phyloP scores from a whole-genome alignment of 805 yeast species.

The Ogataea paraovalis region DNA sequence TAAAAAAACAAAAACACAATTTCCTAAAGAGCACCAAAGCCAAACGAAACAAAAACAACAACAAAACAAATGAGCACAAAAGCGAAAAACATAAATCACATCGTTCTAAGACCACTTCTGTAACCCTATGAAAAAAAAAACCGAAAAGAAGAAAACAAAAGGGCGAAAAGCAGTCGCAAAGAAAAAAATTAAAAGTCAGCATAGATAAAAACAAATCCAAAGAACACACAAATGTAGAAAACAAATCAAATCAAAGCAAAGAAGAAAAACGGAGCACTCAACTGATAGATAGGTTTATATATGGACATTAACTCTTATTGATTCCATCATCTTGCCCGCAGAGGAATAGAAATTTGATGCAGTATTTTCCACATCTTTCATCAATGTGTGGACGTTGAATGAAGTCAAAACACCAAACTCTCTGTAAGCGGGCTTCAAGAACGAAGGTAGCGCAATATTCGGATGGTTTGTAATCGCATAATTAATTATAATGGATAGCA shows the following conservation, averaged over 20 bases:
- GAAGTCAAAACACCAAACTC: slow-evolving; percentile 6
- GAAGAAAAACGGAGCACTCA: no score
- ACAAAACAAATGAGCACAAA: no score
- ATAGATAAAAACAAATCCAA: no score
- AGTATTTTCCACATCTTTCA: background rate
- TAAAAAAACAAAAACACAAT: no score
- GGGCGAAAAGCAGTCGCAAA: background rate
- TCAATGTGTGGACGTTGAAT: background rate
- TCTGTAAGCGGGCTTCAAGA: slow-evolving; percentile 8
- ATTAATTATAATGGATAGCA: slow-evolving; percentile 14
- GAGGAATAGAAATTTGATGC: background rate
- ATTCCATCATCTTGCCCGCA: background rate
- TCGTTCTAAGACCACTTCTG: no score
- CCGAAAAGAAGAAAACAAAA: background rate
- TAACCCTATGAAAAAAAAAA: no score
- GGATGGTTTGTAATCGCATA: slow-evolving; percentile 7
- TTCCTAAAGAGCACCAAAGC: no score
- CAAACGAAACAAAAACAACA: no score
- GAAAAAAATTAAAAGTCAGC: background rate
- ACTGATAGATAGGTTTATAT: background rate
- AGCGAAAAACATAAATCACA: no score
- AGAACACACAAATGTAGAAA: no score
- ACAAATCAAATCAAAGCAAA: no score
- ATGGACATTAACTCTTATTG: background rate
- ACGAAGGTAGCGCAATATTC: slow-evolving; percentile 1